phyloP scores from a whole-genome alignment of 2,329 filamentous ascomycete species.

The Fusarium veterinarium region DNA sequence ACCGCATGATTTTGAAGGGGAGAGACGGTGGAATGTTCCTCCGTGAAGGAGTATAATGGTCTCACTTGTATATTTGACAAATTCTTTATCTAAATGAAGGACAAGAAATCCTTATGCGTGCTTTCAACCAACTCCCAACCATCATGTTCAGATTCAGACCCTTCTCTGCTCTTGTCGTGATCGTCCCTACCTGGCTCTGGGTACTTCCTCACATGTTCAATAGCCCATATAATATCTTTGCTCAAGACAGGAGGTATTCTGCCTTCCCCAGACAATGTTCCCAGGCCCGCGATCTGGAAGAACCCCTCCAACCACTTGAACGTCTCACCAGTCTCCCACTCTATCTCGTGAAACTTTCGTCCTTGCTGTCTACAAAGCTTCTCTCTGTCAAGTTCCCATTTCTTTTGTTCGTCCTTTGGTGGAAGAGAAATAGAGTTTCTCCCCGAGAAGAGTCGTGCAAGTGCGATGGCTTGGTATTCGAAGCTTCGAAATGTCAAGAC shows the following conservation, averaged over 20 bases:
- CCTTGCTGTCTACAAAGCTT: slow-evolving; percentile 45
- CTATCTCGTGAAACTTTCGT: slow-evolving; percentile 63
- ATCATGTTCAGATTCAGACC: neutral
- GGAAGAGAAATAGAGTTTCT: slow-evolving; percentile 56
- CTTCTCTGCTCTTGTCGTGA: neutral
- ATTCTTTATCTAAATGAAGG: neutral
- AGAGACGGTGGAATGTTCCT: neutral
- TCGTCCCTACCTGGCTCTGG: slow-evolving; percentile 49
- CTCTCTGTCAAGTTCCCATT: slow-evolving; percentile 60
- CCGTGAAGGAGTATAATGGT: neutral
- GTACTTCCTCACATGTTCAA: slow-evolving; percentile 62
- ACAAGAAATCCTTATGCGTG: neutral
- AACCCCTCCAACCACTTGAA: slow-evolving; percentile 58
- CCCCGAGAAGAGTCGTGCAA: slow-evolving; percentile 60
- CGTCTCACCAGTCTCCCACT: slow-evolving; percentile 64
- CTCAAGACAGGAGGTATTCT: slow-evolving; percentile 58
- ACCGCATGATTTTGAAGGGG: neutral
- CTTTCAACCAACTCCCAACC: slow-evolving; percentile 31
- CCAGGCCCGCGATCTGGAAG: slow-evolving; percentile 62
- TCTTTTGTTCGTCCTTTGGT: slow-evolving; percentile 50
- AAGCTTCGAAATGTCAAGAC: slow-evolving; percentile 65
- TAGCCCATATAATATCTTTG: slow-evolving; percentile 58
- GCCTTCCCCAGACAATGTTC: slow-evolving; percentile 59
- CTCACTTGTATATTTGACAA: neutral
- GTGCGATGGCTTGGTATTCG: slow-evolving; percentile 66